phyloP scores from a whole-genome alignment of 2,329 filamentous ascomycete species.

The Laburnicola sp. region DNA sequence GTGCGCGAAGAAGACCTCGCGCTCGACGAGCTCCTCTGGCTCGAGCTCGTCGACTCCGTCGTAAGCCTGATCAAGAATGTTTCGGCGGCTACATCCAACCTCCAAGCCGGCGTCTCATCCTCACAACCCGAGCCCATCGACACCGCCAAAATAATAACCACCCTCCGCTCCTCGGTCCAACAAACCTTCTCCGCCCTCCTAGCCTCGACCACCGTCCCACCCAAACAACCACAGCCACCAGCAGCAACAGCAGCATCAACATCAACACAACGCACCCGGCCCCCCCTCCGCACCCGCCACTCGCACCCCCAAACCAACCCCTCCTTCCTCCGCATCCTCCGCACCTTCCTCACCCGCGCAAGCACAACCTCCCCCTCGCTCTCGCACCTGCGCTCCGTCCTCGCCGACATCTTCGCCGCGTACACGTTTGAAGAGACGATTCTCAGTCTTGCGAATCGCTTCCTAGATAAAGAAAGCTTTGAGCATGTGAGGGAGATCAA shows the following conservation, averaged over 20 bases:
- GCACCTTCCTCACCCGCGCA: constrained; percentile 83
- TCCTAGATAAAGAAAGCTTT: constrained; percentile 88
- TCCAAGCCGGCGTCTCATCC: constrained; percentile 34
- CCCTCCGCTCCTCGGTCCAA: constrained; percentile 80
- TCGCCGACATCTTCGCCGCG: constrained; percentile 88
- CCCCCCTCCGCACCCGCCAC: constrained; percentile 27
- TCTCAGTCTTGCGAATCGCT: constrained; percentile 77
- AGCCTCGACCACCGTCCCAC: constrained; percentile 60
- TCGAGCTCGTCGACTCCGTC: constrained; percentile 65
- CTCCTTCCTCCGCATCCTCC: constrained; percentile 85
- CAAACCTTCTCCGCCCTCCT: constrained; percentile 87
- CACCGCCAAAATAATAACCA: constrained; percentile 63
- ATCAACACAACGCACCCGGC: constrained; percentile 12
- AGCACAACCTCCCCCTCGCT: constrained; percentile 81
- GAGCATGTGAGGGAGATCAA: constrained; percentile 76
- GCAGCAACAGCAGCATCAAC: constrained; percentile 25
- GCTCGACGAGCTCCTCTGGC: constrained; percentile 66
- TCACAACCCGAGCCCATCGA: constrained; percentile 49
- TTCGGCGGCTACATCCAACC: constrained; percentile 52
- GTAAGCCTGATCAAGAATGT: constrained; percentile 57
- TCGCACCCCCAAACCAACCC: constrained; percentile 57
- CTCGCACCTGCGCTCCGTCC: constrained; percentile 80
- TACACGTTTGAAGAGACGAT: constrained; percentile 96
- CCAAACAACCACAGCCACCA: constrained; percentile 23
- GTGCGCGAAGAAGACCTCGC: constrained; percentile 62